These are phyloP conservation scores for Talaromyces sp. DNA, from an alignment of 2,329 filamentous ascomycete species.

Conservation along the genomic window DNA sequence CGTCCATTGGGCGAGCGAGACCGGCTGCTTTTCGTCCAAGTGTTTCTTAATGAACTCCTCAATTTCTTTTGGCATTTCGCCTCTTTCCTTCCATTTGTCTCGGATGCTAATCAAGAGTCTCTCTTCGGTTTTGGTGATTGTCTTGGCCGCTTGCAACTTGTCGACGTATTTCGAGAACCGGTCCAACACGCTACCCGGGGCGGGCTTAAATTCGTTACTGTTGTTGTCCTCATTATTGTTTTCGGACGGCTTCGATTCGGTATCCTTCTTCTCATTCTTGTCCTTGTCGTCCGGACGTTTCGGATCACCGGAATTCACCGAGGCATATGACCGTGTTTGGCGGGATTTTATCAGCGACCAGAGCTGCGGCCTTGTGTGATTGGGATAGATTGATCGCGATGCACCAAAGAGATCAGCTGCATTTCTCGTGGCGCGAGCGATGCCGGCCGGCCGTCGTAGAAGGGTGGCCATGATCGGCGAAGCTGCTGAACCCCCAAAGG, in stretches of 20 bases:
- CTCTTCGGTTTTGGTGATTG: conserved; percentile 1
- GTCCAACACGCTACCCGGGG: background rate
- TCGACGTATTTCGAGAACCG: conserved; percentile 3
- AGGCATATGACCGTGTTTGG: conserved; percentile 37
- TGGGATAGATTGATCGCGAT: conserved; percentile 41
- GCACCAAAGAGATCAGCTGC: conserved; percentile 50
- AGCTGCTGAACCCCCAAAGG: background rate
- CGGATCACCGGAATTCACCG: conserved; percentile 40
- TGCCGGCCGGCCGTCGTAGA: conserved; percentile 61
- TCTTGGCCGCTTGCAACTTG: background rate
- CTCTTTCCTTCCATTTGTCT: background rate
- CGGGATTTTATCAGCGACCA: conserved; percentile 30
- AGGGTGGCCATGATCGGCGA: conserved; percentile 54
- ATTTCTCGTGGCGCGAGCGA: conserved; percentile 58
- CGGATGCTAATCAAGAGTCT: conserved; percentile 1
- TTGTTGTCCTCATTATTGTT: conserved; percentile 4
- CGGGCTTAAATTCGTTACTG: background rate
- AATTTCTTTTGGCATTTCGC: conserved; percentile 9
- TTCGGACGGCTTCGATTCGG: conserved; percentile 12
- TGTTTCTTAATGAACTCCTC: conserved; percentile 10
- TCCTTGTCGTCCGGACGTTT: conserved; percentile 37
- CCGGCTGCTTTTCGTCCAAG: conserved; percentile 2
- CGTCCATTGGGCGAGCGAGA: conserved; percentile 6
- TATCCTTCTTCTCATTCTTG: conserved; percentile 21
- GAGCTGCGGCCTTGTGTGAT: conserved; percentile 33